Evolutionary conservation across 208 protist genomes (phyloP).

Genomic region (Entamoeba invadens): DNA sequence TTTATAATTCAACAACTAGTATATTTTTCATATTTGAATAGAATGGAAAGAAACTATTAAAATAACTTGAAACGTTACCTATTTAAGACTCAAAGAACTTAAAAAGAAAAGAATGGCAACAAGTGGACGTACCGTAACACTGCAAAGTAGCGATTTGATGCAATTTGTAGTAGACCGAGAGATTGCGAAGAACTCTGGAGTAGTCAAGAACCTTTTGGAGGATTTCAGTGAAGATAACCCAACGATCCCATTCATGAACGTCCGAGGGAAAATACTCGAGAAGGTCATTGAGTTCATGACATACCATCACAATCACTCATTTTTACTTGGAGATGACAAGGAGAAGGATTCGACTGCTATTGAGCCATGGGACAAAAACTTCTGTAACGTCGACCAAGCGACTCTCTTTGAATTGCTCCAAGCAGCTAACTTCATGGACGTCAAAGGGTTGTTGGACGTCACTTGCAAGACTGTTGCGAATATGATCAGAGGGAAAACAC

Average conservation of each 20-base stretch:
- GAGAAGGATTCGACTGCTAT: conserved; percentile 35
- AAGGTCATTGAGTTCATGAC: conserved; percentile 73
- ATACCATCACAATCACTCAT: conserved; percentile 58
- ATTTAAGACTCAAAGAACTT: no score
- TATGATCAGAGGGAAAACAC: conserved; percentile 72
- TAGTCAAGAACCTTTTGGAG: conserved; percentile 66
- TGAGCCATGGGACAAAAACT: conserved; percentile 60
- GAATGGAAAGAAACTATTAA: no score
- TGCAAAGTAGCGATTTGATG: conserved; percentile 61
- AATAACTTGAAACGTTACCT: no score
- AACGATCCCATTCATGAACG: conserved; percentile 58
- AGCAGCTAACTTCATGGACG: conserved; percentile 73
- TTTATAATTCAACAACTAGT: no score
- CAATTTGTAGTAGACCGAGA: conserved; percentile 54
- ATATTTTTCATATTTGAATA: background rate
- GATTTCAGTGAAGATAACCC: conserved; percentile 57
- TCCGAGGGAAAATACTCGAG: conserved; percentile 57
- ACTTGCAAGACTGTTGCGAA: conserved; percentile 69
- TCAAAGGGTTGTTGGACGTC: conserved; percentile 68
- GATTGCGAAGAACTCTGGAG: conserved; percentile 58
- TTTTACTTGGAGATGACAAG: conserved; percentile 54
- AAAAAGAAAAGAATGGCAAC: background rate
- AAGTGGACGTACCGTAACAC: conserved; percentile 40
- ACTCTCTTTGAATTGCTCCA: conserved; percentile 70
- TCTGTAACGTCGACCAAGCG: conserved; percentile 62